A percentile compares a stretch with the other conserved stretches of the same genome.
These are phyloP conservation scores for Schoenoplectus triqueter DNA, from an alignment of 202 grass and related monocot genomes.

Conservation along the genomic window DNA sequence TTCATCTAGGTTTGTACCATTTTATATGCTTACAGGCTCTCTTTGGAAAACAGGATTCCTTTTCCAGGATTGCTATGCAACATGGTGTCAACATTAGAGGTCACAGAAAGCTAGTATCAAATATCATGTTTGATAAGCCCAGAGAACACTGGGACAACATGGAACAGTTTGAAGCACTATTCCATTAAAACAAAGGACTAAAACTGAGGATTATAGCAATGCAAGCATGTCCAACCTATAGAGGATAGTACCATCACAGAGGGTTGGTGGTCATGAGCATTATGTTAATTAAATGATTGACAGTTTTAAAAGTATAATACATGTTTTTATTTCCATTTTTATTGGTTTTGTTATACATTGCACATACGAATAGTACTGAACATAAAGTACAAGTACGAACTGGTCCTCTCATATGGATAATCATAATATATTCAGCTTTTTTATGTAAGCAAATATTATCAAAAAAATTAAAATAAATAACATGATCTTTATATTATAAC, in stretches of 20 bases:
- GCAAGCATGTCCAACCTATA: neutral
- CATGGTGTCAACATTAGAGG: neutral
- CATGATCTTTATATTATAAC: neutral
- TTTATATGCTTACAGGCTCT: neutral
- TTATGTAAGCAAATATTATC: neutral
- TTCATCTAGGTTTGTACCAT: neutral
- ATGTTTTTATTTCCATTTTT: slow-evolving; percentile 15
- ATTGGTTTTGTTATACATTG: neutral
- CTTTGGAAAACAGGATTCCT: neutral
- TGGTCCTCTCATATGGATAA: neutral
- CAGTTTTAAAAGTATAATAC: neutral
- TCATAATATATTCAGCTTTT: neutral
- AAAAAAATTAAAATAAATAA: neutral
- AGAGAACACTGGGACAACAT: neutral
- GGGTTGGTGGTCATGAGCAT: neutral
- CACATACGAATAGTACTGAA: neutral
- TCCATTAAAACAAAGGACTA: neutral
- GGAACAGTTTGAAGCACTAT: slow-evolving; percentile 1
- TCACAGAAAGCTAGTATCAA: neutral
- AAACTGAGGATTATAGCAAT: neutral
- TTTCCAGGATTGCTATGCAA: slow-evolving; percentile 12
- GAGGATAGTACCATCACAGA: neutral
- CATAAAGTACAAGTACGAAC: neutral
- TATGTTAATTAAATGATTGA: neutral
- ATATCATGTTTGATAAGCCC: slow-evolving; percentile 11